These are phyloP conservation scores for Kurtzmaniella fragi DNA, from an alignment of 805 yeast genomes.

Conservation along the genomic window DNA sequence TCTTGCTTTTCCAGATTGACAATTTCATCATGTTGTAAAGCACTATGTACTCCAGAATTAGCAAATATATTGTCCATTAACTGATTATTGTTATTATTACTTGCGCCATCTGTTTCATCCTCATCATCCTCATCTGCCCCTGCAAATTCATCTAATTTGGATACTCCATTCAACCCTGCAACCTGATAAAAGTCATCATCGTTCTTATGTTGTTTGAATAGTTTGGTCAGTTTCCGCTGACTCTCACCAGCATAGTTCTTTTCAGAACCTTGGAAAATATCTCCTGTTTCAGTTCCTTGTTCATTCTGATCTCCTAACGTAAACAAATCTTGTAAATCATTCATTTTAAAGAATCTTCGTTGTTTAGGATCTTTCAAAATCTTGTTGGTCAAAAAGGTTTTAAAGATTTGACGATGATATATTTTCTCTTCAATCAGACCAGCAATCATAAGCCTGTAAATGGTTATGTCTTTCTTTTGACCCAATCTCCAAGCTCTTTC, in stretches of 20 bases:
- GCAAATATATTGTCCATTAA: slow-evolving; percentile 75
- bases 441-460: slow-evolving; percentile 86
- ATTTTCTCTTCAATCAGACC: slow-evolving; percentile 97
- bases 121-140: slow-evolving; percentile 40
- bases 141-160: slow-evolving; percentile 61
- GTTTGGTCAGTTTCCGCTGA: slow-evolving; percentile 26
- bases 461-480: slow-evolving; percentile 86
- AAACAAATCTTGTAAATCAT: slow-evolving; percentile 86
- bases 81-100: slow-evolving; percentile 48
- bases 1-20: slow-evolving; percentile 54
- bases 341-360: slow-evolving; percentile 84
- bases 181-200: slow-evolving; percentile 68
- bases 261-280: slow-evolving; percentile 50
- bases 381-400: slow-evolving; percentile 88
- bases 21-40: slow-evolving; percentile 75
- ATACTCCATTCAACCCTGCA: slow-evolving; percentile 64
- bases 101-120: slow-evolving; percentile 11
- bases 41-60: slow-evolving; percentile 64
- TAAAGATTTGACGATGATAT: slow-evolving; percentile 94
- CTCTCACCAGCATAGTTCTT: slow-evolving; percentile 26
- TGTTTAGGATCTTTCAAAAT: slow-evolving; percentile 95
- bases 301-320: slow-evolving; percentile 71
- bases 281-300: slow-evolving; percentile 65
- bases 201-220: slow-evolving; percentile 28
- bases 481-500: slow-evolving; percentile 98